phyloP scores from a whole-genome alignment of 2,329 filamentous ascomycete genomes.

The Diplocarpon rosae region DNA sequence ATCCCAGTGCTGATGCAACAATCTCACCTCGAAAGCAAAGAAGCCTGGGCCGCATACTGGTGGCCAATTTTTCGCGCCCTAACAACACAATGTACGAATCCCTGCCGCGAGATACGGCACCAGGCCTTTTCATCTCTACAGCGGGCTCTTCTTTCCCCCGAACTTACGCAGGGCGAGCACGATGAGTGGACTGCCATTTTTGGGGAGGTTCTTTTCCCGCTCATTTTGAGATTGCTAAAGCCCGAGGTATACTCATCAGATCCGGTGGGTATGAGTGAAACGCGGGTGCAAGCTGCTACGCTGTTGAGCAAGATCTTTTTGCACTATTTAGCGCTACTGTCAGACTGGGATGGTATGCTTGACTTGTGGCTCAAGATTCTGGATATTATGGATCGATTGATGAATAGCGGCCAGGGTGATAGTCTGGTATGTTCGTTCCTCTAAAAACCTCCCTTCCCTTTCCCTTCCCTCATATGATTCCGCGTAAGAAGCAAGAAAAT shows the following conservation, averaged over 20 bases:
- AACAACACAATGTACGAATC: constrained; percentile 84
- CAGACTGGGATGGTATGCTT: constrained; percentile 78
- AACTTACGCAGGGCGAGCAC: constrained; percentile 73
- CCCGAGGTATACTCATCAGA: constrained; percentile 92
- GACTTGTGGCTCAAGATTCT: constrained; percentile 88
- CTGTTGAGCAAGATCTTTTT: constrained; percentile 92
- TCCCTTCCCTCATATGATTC: neutral
- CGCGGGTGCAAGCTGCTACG: constrained; percentile 80
- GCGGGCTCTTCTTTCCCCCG: constrained; percentile 71
- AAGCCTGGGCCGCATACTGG: constrained; percentile 98
- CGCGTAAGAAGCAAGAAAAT: neutral
- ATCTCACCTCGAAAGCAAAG: constrained; percentile 78
- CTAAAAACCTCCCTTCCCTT: neutral
- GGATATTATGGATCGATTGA: constrained; percentile 87
- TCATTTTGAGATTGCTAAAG: constrained; percentile 78
- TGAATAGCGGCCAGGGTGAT: constrained; percentile 90
- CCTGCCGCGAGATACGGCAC: constrained; percentile 84
- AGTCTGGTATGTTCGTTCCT: constrained; percentile 53
- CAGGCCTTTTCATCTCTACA: constrained; percentile 81
- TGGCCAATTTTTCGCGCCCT: constrained; percentile 85
- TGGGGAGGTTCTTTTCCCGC: constrained; percentile 81
- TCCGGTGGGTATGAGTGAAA: constrained; percentile 88
- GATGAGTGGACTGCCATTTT: constrained; percentile 95
- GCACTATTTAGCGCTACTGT: constrained; percentile 78
- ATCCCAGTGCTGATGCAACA: constrained; percentile 84